A percentile compares a stretch with the other conserved stretches of the same genome.
These are phyloP conservation scores for Puccinia coronata DNA, from an alignment of 1,284 basidiomycete genomes.

Conservation along the genomic window DNA sequence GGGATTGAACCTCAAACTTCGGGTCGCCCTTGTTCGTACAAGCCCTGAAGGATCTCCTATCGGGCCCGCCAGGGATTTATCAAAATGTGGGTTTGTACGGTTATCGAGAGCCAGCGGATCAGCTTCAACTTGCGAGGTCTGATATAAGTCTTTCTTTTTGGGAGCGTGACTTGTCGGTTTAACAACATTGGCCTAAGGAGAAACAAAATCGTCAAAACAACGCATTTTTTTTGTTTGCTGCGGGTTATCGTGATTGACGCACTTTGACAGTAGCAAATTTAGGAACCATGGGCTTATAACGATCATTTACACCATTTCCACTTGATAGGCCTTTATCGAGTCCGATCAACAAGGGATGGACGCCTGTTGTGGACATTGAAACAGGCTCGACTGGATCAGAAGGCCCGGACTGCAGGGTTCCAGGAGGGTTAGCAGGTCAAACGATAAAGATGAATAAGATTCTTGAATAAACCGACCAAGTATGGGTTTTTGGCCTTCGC, in stretches of 20 bases:
- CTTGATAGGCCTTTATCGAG: conserved; percentile 61
- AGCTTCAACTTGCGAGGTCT: conserved; percentile 42
- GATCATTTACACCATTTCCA: conserved; percentile 76
- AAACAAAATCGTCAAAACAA: conserved; percentile 3
- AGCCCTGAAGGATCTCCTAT: conserved; percentile 62
- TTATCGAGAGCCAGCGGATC: conserved; percentile 23
- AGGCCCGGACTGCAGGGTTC: conserved; percentile 44
- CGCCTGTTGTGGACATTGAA: conserved; percentile 68
- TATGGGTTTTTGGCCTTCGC: conserved; percentile 67
- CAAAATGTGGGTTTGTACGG: conserved; percentile 68
- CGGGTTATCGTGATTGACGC: conserved; percentile 32
- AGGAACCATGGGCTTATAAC: conserved; percentile 94
- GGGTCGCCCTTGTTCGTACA: conserved; percentile 70
- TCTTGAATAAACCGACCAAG: conserved; percentile 64
- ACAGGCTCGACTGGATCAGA: conserved; percentile 60
- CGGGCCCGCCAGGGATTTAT: conserved; percentile 61
- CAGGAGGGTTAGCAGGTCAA: conserved; percentile 13
- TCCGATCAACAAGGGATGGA: conserved; percentile 55
- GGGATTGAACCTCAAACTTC: conserved; percentile 78
- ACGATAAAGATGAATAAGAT: background rate
- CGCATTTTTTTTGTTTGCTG: background rate
- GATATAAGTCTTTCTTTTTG: conserved; percentile 35
- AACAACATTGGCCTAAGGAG: conserved; percentile 66
- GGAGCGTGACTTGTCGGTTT: conserved; percentile 58
- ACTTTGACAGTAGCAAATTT: conserved; percentile 92